Evolutionary conservation across 1,284 basidiomycete genomes (phyloP), one percentile per base, ranked within the genome.

Genomic region (Volvariella surrecta): DNA sequence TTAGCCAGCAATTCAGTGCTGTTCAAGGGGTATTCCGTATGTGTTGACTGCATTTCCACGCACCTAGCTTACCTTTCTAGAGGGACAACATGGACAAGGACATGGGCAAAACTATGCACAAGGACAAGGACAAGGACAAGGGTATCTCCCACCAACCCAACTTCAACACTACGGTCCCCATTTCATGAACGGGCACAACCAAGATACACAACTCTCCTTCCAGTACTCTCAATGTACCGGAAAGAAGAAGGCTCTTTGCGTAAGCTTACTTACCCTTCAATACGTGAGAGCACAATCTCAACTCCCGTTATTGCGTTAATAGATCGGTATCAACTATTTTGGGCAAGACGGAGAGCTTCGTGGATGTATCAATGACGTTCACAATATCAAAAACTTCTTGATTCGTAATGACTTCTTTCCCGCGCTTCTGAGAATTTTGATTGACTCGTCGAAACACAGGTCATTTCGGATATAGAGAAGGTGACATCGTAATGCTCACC

Each of bases 361-460:
- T 17, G 91, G 92, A 2, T 95, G 92, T 54, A 89, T 93, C 61
- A 93, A 95, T 58, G 92, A 96, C 53, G 90, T 79, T 0, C 64
- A 71, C 37, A 92, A 92, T 56, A 76, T 95, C 44, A 67, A 78
- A 52, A 57, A 66, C 4, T 94, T 94, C 66, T 64, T 94, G 21
- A 70, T 70, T 48, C 61, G 85, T 89, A 54, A 52, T 75, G 56
- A 13, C 7, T 15, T 35, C 18, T 18, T 7, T 20, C 42, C 35
- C 8, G n/a, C 39, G 8, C 11, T 41, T 34, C 45, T 39, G 11
- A 35, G 17, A 10, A 17, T 7, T 22, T 22, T 7, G 21, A 20
- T 21, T 22, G 21, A 34, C 22, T 43, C 11, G 47, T 9, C 3
- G 21, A 41, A 21, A 18, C n/a, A 48, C 52, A 83, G 82, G 66